Conservation (phyloP, 805 yeast genomes). For the Zygosaccharomyces bailii region DNA sequence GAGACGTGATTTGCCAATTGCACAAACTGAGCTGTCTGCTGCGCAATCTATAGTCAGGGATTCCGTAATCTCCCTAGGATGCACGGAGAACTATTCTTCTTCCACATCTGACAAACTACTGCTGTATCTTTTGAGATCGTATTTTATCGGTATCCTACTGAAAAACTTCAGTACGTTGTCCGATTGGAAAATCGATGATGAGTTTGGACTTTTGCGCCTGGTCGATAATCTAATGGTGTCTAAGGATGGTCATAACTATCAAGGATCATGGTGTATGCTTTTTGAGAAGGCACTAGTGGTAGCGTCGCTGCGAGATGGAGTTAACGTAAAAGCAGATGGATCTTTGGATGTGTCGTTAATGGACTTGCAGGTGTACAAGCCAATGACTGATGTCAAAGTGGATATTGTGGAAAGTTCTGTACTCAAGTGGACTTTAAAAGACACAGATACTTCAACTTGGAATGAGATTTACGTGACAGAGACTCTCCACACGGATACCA, state of each 20-base stretch:
- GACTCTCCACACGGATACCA: conserved; percentile 28
- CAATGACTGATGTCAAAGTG: conserved; percentile 15
- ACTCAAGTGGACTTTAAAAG: conserved; percentile 18
- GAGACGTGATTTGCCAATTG: conserved; percentile 5
- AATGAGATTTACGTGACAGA: conserved; percentile 25
- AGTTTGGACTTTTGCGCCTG: conserved; percentile 37
- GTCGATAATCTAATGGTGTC: conserved; percentile 37
- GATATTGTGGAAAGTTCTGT: conserved; percentile 26
- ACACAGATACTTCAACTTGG: conserved; percentile 2
- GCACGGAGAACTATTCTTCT: conserved; percentile 13
- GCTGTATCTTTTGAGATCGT: conserved; percentile 27
- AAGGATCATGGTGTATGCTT: conserved; percentile 34
- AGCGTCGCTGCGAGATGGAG: conserved; percentile 12
- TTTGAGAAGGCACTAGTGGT: conserved; percentile 31
- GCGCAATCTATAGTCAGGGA: no score
- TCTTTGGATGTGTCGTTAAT: conserved; percentile 13
- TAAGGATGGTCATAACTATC: conserved; percentile 27
- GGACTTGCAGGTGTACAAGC: conserved; percentile 17
- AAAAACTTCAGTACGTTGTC: conserved; percentile 21
- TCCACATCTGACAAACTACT: conserved; percentile 12
- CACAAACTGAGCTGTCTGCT: neutral
- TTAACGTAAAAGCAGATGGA: conserved; percentile 5
- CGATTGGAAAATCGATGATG: conserved; percentile 31
- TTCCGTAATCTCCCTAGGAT: neutral
- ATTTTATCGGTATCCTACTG: conserved; percentile 24